Conservation (phyloP, 2,329 filamentous ascomycete genomes). For the Fusarium sp. region DNA sequence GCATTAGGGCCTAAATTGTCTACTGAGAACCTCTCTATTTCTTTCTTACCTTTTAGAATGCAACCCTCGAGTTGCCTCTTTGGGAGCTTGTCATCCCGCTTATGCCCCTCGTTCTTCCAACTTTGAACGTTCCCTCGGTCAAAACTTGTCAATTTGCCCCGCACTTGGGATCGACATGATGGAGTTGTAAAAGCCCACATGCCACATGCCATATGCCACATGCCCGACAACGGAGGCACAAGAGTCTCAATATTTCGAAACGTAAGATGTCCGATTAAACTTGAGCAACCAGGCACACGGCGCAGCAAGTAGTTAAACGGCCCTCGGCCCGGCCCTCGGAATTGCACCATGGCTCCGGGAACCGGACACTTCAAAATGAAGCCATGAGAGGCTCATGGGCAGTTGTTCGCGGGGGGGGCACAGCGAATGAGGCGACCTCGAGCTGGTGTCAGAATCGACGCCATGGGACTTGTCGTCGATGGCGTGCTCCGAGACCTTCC, state of each 20-base stretch:
- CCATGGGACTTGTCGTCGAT: constrained; percentile 23
- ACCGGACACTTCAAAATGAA: constrained; percentile 1
- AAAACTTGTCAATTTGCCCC: constrained; percentile 10
- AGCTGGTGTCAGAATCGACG: constrained; percentile 4
- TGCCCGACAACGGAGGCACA: constrained; percentile 8
- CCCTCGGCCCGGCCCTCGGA: constrained; percentile 15
- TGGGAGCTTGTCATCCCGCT: not conserved
- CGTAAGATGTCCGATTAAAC: not conserved
- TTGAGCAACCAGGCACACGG: not conserved
- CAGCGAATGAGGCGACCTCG: constrained; percentile 27
- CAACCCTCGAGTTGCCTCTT: not conserved
- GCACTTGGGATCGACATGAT: constrained; percentile 7
- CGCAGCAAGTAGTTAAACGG: constrained; percentile 21
- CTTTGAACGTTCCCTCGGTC: not conserved
- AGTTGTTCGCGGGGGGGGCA: constrained; percentile 1
- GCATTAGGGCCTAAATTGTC: too few relatives aligned
- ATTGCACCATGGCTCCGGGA: constrained; percentile 12
- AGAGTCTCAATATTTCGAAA: not conserved
- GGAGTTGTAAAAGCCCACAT: not conserved
- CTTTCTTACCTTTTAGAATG: not conserved
- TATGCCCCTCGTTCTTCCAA: not conserved
- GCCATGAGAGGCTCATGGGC: constrained; percentile 2
- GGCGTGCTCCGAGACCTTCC: constrained; percentile 37
- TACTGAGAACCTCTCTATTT: not conserved
- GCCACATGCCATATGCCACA: not conserved